Conservation (phyloP, 306 rosid species). For the Cajanus cajan region DNA sequence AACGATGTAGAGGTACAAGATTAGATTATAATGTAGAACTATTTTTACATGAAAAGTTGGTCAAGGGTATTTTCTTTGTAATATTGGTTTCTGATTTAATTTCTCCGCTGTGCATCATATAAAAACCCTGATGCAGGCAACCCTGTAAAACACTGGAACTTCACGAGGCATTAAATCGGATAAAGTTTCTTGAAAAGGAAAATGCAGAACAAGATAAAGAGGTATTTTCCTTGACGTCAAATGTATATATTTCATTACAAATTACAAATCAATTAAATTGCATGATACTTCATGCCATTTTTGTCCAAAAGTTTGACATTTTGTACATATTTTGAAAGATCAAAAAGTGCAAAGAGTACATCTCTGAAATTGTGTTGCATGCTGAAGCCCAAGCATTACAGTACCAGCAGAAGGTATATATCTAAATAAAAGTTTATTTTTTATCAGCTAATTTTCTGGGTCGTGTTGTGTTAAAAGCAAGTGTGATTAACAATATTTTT, state of each 20-base stretch:
- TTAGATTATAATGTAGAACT: not conserved
- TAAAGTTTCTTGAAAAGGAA: slow-evolving; percentile 84
- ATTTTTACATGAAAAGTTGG: not conserved
- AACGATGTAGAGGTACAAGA: not conserved
- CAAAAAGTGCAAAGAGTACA: slow-evolving; percentile 74
- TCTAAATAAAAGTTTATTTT: not conserved
- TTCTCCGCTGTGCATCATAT: slow-evolving; percentile 18
- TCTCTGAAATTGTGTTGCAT: slow-evolving; percentile 81
- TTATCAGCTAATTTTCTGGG: slow-evolving; percentile 17
- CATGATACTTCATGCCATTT: not conserved
- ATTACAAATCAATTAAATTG: not conserved
- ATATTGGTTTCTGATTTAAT: not conserved
- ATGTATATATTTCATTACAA: not conserved
- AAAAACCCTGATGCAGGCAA: slow-evolving; percentile 50
- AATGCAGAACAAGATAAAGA: slow-evolving; percentile 63
- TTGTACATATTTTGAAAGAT: slow-evolving; percentile 56
- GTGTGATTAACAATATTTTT: not conserved
- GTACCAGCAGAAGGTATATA: slow-evolving; percentile 89
- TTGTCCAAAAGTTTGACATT: slow-evolving; percentile 14
- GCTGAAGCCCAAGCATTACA: slow-evolving; percentile 92
- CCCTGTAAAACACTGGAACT: slow-evolving; percentile 49
- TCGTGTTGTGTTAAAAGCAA: not conserved
- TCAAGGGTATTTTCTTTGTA: not conserved
- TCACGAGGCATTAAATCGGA: slow-evolving; percentile 60
- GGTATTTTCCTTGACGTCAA: slow-evolving; percentile 47